A percentile compares a stretch with the other conserved stretches of the same genome.
phyloP scores from a whole-genome alignment of 2,329 filamentous ascomycete species.

The Ambrosiella xylebori region DNA sequence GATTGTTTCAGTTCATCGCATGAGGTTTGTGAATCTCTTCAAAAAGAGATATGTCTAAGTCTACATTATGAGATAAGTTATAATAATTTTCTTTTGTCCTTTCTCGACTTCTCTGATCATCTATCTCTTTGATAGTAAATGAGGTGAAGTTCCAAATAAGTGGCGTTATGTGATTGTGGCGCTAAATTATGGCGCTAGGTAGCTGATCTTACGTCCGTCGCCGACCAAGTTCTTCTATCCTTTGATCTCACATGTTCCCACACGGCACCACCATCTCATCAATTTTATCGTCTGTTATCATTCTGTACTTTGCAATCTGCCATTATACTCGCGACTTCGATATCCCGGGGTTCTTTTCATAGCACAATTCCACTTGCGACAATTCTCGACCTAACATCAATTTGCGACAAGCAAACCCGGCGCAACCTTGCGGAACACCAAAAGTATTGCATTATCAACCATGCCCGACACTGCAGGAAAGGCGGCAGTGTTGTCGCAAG shows the following conservation, averaged over 20 bases:
- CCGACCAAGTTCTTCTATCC: neutral
- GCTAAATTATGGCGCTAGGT: neutral
- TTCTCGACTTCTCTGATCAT: neutral
- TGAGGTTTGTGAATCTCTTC: neutral
- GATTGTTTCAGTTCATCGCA: neutral
- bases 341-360: neutral
- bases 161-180: conserved; percentile 1
- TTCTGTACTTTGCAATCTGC: neutral
- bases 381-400: neutral
- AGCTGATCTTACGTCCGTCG: no score
- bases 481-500: neutral
- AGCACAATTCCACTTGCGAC: neutral
- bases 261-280: neutral
- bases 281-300: neutral
- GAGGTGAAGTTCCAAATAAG: neutral
- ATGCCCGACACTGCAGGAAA: neutral
- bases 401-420: neutral
- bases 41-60: neutral
- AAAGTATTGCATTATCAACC: no score
- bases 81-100: neutral
- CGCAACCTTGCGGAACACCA: neutral
- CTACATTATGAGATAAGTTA: neutral
- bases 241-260: neutral
- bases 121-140: neutral
- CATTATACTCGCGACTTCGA: neutral